A percentile compares a stretch with the other conserved stretches of the same genome.
Evolutionary conservation across 2,329 filamentous ascomycete genomes (phyloP).

Genomic region (Aspergillus tanneri): DNA sequence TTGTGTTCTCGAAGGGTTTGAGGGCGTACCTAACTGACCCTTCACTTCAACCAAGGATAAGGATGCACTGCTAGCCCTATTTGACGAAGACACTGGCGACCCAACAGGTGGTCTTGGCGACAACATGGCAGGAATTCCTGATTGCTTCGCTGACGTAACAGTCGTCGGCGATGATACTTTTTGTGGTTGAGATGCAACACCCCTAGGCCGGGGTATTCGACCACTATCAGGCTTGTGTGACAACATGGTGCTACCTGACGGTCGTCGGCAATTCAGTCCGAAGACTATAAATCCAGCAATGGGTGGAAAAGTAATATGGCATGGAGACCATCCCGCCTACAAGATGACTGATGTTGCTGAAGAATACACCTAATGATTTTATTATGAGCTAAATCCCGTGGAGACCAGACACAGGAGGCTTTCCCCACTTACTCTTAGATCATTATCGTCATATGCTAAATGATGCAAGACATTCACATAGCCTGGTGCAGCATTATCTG

Average conservation of each 20-base stretch:
- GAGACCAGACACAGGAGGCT: too few relatives aligned
- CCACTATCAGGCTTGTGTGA: slow-evolving; percentile 35
- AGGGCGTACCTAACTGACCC: slow-evolving; percentile 18
- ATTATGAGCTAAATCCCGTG: slow-evolving; percentile 1
- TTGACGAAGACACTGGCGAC: slow-evolving; percentile 22
- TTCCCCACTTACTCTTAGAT: too few relatives aligned
- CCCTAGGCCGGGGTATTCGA: slow-evolving; percentile 31
- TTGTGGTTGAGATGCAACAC: slow-evolving; percentile 25
- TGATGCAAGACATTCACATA: too few relatives aligned
- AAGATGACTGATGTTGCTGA: slow-evolving; percentile 2
- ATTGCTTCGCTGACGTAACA: slow-evolving; percentile 20
- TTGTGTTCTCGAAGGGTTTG: slow-evolving; percentile 20
- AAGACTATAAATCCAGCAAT: slow-evolving; percentile 27
- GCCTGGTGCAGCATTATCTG: too few relatives aligned
- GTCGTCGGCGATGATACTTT: slow-evolving; percentile 26
- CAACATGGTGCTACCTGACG: slow-evolving; percentile 37
- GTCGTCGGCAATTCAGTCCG: slow-evolving; percentile 26
- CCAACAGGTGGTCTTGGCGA: slow-evolving; percentile 30
- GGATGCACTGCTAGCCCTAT: slow-evolving; percentile 26
- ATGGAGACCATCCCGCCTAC: slow-evolving; percentile 34
- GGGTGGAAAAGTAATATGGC: slow-evolving; percentile 22
- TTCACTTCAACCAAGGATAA: slow-evolving; percentile 33
- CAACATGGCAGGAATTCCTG: slow-evolving; percentile 18
- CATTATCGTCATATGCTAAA: too few relatives aligned
- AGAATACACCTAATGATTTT: slow-evolving; percentile 6